Evolutionary conservation across 2,329 filamentous ascomycete species (phyloP).

Genomic region (Triangularia setosa): DNA sequence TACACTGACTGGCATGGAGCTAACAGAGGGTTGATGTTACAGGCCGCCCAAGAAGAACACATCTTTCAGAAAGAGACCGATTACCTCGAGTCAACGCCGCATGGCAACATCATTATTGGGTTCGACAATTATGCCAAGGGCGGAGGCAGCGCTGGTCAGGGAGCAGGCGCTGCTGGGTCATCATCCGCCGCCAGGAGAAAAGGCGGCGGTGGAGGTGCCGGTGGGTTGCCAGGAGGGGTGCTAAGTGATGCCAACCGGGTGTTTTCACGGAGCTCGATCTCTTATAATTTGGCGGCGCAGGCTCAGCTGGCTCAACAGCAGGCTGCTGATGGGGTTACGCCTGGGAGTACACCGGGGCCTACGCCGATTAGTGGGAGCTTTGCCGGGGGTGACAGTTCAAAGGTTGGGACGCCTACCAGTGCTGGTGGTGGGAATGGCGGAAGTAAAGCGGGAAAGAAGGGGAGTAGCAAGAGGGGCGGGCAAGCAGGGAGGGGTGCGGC

Average conservation of each 20-base stretch:
- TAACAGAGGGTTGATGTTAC: constrained; percentile 2
- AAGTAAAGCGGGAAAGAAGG: constrained; percentile 42
- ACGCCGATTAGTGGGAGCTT: background rate
- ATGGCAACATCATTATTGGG: constrained; percentile 92
- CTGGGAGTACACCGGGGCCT: background rate
- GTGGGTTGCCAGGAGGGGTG: constrained; percentile 30
- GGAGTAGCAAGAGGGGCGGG: constrained; percentile 32
- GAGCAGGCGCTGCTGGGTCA: constrained; percentile 49
- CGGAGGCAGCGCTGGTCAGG: constrained; percentile 35
- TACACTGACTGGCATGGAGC: background rate
- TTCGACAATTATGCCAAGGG: constrained; percentile 99
- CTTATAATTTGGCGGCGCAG: constrained; percentile 47
- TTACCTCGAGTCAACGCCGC: constrained; percentile 86
- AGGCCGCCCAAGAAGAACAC: constrained; percentile 59
- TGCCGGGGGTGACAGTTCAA: background rate
- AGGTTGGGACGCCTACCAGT: background rate
- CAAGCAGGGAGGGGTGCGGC: constrained; percentile 14
- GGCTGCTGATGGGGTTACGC: constrained; percentile 13
- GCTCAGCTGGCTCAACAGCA: constrained; percentile 29
- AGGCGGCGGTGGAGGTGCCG: background rate
- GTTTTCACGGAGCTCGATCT: constrained; percentile 64
- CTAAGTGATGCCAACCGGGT: constrained; percentile 69
- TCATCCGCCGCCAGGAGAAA: constrained; percentile 52
- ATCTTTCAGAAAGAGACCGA: constrained; percentile 80
- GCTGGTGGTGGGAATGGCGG: background rate